Conservation (phyloP, 495 filamentous ascomycete genomes). For the Talaromyces ruber region DNA sequence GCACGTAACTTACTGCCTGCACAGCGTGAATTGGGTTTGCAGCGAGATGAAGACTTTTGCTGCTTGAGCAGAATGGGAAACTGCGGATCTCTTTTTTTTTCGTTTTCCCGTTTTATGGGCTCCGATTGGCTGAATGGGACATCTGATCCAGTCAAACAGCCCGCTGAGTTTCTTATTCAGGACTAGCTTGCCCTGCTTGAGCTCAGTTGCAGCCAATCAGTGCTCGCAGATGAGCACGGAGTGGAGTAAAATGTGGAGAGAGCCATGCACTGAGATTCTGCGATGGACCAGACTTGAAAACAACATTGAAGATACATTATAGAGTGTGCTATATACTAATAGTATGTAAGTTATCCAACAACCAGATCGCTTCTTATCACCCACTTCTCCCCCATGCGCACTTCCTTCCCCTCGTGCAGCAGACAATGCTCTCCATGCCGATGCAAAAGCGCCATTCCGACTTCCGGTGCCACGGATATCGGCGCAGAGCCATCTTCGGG, state of each 20-base stretch:
- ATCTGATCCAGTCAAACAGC: not conserved
- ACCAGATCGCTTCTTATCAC: slow-evolving; percentile 83
- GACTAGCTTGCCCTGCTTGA: not conserved
- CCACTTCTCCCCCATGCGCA: slow-evolving; percentile 83
- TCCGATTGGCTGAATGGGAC: not conserved
- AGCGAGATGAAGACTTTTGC: not conserved
- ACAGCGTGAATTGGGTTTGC: not conserved
- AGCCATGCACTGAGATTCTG: not conserved
- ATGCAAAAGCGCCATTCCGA: slow-evolving; percentile 78
- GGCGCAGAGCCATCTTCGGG: slow-evolving; percentile 53
- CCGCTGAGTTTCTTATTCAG: not conserved
- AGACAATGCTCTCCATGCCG: slow-evolving; percentile 85
- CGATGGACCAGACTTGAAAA: not conserved
- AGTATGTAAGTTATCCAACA: not conserved
- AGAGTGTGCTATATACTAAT: not conserved
- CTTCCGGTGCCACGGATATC: slow-evolving; percentile 62
- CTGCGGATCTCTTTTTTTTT: not conserved
- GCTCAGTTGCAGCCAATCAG: not conserved
- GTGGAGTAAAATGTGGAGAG: not conserved
- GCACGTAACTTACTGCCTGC: not conserved
- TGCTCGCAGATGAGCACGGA: not conserved
- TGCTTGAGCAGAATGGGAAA: not conserved
- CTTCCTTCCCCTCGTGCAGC: slow-evolving; percentile 79
- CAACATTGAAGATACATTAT: no score
- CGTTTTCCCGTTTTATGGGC: not conserved